Evolutionary conservation across 2,329 filamentous ascomycete genomes (phyloP).

Genomic region (Moelleriella libera): DNA sequence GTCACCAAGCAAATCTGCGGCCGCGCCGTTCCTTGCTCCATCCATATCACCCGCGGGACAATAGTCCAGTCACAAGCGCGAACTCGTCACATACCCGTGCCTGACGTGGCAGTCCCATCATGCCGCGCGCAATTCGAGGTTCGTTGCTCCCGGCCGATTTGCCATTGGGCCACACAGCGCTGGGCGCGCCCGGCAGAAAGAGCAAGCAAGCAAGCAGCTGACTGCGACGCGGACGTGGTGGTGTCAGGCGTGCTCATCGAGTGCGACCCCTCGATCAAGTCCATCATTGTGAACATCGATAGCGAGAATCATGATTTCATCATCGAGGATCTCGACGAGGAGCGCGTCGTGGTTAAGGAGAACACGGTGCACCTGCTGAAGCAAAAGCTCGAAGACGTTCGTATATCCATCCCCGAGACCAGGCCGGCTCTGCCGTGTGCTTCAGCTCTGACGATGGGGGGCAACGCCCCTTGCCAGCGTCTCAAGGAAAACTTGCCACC

Average conservation of each 20-base stretch:
- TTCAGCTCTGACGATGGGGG: not conserved
- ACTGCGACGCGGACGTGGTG: conserved; percentile 1
- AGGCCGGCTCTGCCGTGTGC: not conserved
- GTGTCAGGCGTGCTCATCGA: conserved; percentile 56
- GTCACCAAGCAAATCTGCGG: too few relatives aligned
- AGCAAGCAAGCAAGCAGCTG: not conserved
- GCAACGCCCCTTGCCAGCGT: conserved; percentile 17
- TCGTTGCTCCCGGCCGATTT: conserved; percentile 4
- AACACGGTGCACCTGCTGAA: conserved; percentile 58
- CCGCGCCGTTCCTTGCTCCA: too few relatives aligned
- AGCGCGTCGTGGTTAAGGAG: conserved; percentile 61
- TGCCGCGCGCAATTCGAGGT: conserved; percentile 46
- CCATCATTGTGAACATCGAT: conserved; percentile 69
- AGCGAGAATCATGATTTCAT: conserved; percentile 57
- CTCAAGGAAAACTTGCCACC: conserved; percentile 37
- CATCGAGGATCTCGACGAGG: conserved; percentile 68
- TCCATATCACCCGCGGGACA: too few relatives aligned
- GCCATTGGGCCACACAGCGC: too few relatives aligned
- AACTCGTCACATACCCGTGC: conserved; percentile 4
- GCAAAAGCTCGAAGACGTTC: conserved; percentile 51
- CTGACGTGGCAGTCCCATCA: conserved; percentile 9
- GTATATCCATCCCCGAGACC: conserved; percentile 8
- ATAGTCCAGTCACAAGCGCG: too few relatives aligned
- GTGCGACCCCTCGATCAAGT: conserved; percentile 78
- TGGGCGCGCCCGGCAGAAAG: not conserved